Conservation (phyloP, 257 asterid species). For the Solanum chiquidenum region DNA sequence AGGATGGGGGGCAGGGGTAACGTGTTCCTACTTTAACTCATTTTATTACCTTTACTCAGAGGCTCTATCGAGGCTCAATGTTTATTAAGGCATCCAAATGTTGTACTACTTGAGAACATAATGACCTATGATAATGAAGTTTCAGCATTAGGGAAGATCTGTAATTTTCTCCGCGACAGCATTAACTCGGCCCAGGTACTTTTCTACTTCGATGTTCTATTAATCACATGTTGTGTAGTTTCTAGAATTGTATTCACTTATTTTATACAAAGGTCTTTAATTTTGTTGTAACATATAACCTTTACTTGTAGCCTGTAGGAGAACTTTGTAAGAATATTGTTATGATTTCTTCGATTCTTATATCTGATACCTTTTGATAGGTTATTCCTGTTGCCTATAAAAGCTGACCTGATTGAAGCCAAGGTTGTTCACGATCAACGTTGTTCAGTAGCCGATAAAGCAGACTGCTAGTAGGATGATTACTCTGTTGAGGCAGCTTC, state of each 20-base stretch:
- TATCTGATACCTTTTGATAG: no score
- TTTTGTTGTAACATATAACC: not conserved
- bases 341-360: no score
- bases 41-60: conserved; percentile 33
- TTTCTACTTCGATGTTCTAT: not conserved
- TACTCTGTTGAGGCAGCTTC: no score
- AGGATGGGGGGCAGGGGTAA: not conserved
- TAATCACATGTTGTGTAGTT: not conserved
- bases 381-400: no score
- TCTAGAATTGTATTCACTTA: not conserved
- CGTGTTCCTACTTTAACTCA: not conserved
- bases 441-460: no score
- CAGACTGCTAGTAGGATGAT: no score
- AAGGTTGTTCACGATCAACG: no score
- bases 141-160: conserved; percentile 84
- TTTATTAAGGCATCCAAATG: conserved; percentile 33
- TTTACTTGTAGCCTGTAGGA: no score
- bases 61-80: conserved; percentile 78
- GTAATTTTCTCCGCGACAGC: conserved; percentile 75
- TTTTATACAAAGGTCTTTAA: not conserved
- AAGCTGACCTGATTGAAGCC: no score
- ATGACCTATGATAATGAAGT: conserved; percentile 82
- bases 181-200: conserved; percentile 79
- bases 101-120: conserved; percentile 46
- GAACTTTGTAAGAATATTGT: no score